These are phyloP conservation scores for Chloranthus sessilifolius DNA, from an alignment of 164 flowering plant genomes.

Conservation along the genomic window DNA sequence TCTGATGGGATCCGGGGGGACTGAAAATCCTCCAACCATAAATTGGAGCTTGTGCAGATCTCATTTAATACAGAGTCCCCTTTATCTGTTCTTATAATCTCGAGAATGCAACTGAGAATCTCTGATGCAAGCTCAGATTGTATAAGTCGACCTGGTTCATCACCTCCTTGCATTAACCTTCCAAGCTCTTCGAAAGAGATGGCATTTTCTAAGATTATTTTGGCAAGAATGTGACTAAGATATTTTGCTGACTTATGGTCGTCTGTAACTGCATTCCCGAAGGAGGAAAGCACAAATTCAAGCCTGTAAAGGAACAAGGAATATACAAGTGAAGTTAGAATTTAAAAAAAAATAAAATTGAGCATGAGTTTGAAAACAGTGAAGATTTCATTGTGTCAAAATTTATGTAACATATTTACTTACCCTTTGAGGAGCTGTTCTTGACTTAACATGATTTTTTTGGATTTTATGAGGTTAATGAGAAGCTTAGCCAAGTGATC, in stretches of 20 bases:
- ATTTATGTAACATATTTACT: background rate
- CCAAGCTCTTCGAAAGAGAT: conserved; percentile 42
- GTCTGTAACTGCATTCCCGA: conserved; percentile 74
- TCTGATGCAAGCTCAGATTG: conserved; percentile 67
- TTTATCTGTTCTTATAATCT: conserved; percentile 52
- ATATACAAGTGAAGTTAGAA: background rate
- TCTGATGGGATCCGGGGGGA: conserved; percentile 42
- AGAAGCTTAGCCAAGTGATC: conserved; percentile 69
- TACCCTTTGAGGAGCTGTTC: conserved; percentile 69
- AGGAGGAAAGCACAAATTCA: conserved; percentile 39
- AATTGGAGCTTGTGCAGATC: conserved; percentile 34
- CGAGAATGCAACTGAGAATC: conserved; percentile 59
- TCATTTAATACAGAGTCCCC: conserved; percentile 48
- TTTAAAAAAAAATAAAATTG: background rate
- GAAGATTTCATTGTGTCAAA: background rate
- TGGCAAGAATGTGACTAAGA: conserved; percentile 60
- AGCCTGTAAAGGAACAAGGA: conserved; percentile 18
- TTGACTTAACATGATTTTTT: conserved; percentile 38
- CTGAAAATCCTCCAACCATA: conserved; percentile 56
- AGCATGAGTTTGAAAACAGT: background rate
- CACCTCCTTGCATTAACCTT: conserved; percentile 55
- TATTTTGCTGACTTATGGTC: conserved; percentile 76
- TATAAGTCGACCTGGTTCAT: conserved; percentile 58
- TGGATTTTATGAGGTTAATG: conserved; percentile 38
- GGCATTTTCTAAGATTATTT: conserved; percentile 43